These are phyloP conservation scores for Floccularia luteovirens DNA, from an alignment of 768 basidiomycete species.

Conservation along the genomic window DNA sequence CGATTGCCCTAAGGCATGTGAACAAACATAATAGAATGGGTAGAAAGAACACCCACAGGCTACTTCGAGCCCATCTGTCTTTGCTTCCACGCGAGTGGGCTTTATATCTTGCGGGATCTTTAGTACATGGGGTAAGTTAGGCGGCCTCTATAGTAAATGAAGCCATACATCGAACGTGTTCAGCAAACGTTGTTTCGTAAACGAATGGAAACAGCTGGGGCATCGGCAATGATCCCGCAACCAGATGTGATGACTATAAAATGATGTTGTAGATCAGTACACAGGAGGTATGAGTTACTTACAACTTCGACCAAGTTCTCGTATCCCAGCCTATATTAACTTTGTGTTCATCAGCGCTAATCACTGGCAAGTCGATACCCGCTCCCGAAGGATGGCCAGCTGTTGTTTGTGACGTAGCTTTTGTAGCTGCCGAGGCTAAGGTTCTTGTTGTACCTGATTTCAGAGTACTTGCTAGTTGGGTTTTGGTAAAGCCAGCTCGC, in stretches of 20 bases:
- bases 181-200: constrained; percentile 86
- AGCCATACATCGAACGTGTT: constrained; percentile 71
- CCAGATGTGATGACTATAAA: constrained; percentile 79
- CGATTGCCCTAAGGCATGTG: constrained; percentile 37
- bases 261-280: constrained; percentile 1
- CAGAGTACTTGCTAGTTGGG: too few relatives aligned
- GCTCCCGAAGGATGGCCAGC: constrained; percentile 13
- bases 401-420: constrained; percentile 7
- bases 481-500: too few relatives aligned
- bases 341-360: constrained; percentile 48
- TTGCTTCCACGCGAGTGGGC: constrained; percentile 51
- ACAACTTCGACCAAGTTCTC: constrained; percentile 73
- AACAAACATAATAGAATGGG: background rate
- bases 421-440: constrained; percentile 15
- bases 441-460: too few relatives aligned
- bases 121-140: constrained; percentile 2
- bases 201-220: constrained; percentile 73
- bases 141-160: background rate
- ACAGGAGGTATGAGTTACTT: constrained; percentile 17
- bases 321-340: constrained; percentile 72
- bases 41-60: constrained; percentile 46
- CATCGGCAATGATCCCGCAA: constrained; percentile 92
- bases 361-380: constrained; percentile 39
- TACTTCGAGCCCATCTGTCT: constrained; percentile 59
- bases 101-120: constrained; percentile 69